phyloP scores from a whole-genome alignment of 306 rosid species.

The Lotus japonicus region DNA sequence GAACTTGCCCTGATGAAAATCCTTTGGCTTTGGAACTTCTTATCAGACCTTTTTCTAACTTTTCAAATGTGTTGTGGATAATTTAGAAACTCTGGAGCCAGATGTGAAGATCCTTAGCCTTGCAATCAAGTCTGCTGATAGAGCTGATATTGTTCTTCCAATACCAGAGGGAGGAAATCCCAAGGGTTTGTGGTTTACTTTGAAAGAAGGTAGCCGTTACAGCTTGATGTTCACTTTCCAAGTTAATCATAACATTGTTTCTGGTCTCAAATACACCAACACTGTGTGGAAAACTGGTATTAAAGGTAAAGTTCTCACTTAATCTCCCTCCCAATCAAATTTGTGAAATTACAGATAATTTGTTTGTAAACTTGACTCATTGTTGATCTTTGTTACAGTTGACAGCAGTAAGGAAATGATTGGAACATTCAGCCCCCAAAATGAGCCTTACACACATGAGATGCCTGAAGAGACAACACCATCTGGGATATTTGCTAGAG shows the following conservation, averaged over 20 bases:
- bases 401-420: constrained; percentile 85
- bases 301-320: constrained; percentile 45
- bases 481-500: constrained; percentile 90
- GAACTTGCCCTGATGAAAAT: not conserved
- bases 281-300: constrained; percentile 91
- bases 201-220: constrained; percentile 97
- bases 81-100: constrained; percentile 74
- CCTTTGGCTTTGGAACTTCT: not conserved
- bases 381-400: constrained; percentile 40
- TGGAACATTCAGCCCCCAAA: constrained; percentile 90
- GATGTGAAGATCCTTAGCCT: constrained; percentile 86
- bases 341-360: not conserved
- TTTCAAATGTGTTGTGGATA: not conserved
- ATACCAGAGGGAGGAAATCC: constrained; percentile 77
- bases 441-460: constrained; percentile 70
- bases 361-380: not conserved
- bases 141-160: constrained; percentile 70
- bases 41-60: not conserved
- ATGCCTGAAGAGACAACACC: constrained; percentile 93
- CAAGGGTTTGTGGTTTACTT: constrained; percentile 81
- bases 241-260: constrained; percentile 81
- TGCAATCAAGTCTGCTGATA: constrained; percentile 60
- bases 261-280: constrained; percentile 90
- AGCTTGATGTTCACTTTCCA: constrained; percentile 66
- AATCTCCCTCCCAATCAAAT: not conserved